Evolutionary conservation across 805 yeast genomes (phyloP), one percentile per base, ranked within the genome.

Genomic region (Wickerhamomyces bovis): DNA sequence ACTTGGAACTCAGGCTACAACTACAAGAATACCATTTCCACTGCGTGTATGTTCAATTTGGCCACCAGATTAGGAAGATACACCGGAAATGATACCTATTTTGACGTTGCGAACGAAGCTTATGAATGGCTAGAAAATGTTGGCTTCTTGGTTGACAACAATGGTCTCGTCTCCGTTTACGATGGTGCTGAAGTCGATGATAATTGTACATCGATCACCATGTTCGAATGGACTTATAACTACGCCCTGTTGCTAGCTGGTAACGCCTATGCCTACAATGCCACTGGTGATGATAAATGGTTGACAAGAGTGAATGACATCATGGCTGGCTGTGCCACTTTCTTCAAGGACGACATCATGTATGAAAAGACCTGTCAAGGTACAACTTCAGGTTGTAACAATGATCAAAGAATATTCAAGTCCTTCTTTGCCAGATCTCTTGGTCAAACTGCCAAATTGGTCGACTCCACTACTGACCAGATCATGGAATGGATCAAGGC

Each of bases 381-480:
- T 3, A 60, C 67, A 4, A 18, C 38, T 8, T 61, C 66, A 9
- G 63, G 63, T 9, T 85, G 94, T 68, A 81, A 85, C 63, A 82
- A 74, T 46, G 94, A 85, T 72, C 90, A 85, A 69, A 68, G 90
- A 53, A 75, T 88, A 15, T 85, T 85, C 71, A 78, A 81, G 53
- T 78, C 88, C n/a, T 73, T 84, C 43, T 78, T 81, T 54, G 69
- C 88, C 4, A 73, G 90, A 55, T 71, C 78, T 65, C 65, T 85
- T 46, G 85, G 83, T 3, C 66, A 75, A 44, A 76, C 89, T 0
- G 75, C 80, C 9, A 64, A 65, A 13, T 60, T 84, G 48, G 78
- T 76, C 12, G 43, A 33, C 8, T 84, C 88, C 4, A 63, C 63
- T 3, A 69, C 78, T 5, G 57, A 62, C 26, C 74, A 66, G 4